Evolutionary conservation across 768 basidiomycete genomes (phyloP).

Genomic region (Pholiota microspora): DNA sequence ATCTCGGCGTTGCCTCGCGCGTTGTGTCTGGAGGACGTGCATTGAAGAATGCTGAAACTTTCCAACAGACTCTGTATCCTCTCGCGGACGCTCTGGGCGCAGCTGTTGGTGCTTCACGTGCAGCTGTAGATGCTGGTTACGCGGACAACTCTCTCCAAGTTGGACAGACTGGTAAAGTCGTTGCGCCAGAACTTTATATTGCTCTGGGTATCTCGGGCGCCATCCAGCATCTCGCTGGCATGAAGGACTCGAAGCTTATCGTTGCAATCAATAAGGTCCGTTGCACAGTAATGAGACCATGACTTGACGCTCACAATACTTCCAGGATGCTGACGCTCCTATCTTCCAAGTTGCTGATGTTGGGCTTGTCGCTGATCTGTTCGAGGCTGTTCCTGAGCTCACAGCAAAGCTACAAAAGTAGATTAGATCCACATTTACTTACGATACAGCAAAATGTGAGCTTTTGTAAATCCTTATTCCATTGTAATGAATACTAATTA

Average conservation of each 20-base stretch:
- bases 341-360: constrained; percentile 99
- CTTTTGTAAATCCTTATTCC: too few species aligned
- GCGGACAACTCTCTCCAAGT: constrained; percentile 98
- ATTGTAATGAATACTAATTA: too few species aligned
- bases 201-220: constrained; percentile 97
- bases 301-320: not conserved
- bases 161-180: constrained; percentile 99
- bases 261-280: constrained; percentile 94
- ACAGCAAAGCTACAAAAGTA: constrained; percentile 77
- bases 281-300: constrained; percentile 10
- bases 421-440: not conserved
- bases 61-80: constrained; percentile 81
- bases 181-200: constrained; percentile 95
- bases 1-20: constrained; percentile 81
- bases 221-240: constrained; percentile 97
- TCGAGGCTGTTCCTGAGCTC: constrained; percentile 87
- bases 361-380: constrained; percentile 92
- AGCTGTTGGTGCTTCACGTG: constrained; percentile 96
- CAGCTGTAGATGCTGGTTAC: constrained; percentile 97
- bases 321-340: constrained; percentile 91
- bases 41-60: constrained; percentile 93
- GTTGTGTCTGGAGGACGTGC: constrained; percentile 96
- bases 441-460: too few species aligned
- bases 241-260: constrained; percentile 99
- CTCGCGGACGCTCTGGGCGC: constrained; percentile 92